Percentiles rank a stretch among this genome's conserved stretches.
phyloP scores from a whole-genome alignment of 2,329 filamentous ascomycete species.

The Myriosclerotinia scirpicola region DNA sequence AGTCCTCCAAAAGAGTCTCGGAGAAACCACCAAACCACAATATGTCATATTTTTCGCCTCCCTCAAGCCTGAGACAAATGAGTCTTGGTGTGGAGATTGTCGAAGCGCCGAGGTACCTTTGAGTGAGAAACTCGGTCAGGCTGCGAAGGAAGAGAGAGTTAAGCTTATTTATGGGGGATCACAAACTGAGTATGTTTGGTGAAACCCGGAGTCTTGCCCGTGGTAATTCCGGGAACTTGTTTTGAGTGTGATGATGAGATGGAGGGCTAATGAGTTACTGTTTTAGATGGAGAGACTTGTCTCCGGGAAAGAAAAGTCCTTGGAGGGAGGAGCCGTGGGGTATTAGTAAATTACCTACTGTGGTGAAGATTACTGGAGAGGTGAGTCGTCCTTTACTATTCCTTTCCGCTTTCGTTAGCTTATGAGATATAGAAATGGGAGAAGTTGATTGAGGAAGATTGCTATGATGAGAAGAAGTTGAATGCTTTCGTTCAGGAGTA shows the following conservation, averaged over 20 bases:
- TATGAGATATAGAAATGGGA: constrained; percentile 14
- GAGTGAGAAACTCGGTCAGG: background rate
- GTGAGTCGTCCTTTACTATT: background rate
- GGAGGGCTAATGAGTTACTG: background rate
- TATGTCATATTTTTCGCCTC: constrained; percentile 18
- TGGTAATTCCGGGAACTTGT: background rate
- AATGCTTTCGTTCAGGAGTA: constrained; percentile 16
- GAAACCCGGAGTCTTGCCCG: no score
- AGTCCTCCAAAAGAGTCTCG: background rate
- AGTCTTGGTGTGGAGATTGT: constrained; percentile 20
- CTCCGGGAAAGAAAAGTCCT: background rate
- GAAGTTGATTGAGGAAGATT: constrained; percentile 19
- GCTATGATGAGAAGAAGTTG: constrained; percentile 19
- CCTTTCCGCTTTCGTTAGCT: background rate
- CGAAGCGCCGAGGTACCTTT: background rate
- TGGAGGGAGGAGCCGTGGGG: constrained; percentile 17
- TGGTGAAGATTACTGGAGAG: constrained; percentile 15
- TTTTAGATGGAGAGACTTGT: constrained; percentile 13
- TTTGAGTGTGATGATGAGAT: background rate
- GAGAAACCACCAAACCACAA: background rate
- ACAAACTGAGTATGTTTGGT: constrained; percentile 7
- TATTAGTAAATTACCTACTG: constrained; percentile 6
- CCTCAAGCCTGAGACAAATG: background rate
- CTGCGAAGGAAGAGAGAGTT: background rate
- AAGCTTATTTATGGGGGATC: constrained; percentile 14